Base-by-base conservation (phyloP, 805 yeast species). In the Metschnikowia sp. region DNA sequence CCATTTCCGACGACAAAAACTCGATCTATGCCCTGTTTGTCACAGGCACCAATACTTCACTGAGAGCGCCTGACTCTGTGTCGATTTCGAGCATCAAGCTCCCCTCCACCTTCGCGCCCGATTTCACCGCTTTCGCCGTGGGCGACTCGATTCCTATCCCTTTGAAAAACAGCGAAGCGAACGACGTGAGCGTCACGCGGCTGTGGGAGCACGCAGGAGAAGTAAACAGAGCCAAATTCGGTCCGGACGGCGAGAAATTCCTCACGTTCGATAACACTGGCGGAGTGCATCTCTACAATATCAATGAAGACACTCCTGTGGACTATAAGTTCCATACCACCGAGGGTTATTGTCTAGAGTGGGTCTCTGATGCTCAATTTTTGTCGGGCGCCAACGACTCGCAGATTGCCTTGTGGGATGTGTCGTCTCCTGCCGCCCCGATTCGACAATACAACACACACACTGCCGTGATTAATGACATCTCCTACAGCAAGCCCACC, bases 281-380 rank as follows among this genome's bases (percentile, higher is more conserved):
- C 10, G 70, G 70, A 37, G 68, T 82, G 37, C 71, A 75, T 48
- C 55, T 79, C 31, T 80, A 65, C 59, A 70, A 72, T 47, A 53
- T 64, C 36, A 40, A 33, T 10, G 50, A 54, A n/a, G 58, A 56
- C 31, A 51, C 36, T 37, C 52, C 32, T 39, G 48, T 26, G 35
- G 70, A 67, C 40, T 74, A 80, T 44, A 74, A 75, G 50, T 78
- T 70, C 58, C 96, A 88, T 65, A 66, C 70, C 10, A 71, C 67
- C 46, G 89, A 84, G 55, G 96, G 95, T 1, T 81, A 74, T 59
- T 86, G 84, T 2, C 65, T 89, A 42, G 83, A 83, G 51, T 88
- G 96, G 95, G 69, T 77, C 47, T 64, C 64, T 28, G 70, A 76
- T 35, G 33, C 43, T 8, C 64, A 64, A 49, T 72, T 89, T 30